These are phyloP conservation scores for Pseudogymnoascus sp. DNA, from an alignment of 2,329 filamentous ascomycete genomes.

Conservation along the genomic window DNA sequence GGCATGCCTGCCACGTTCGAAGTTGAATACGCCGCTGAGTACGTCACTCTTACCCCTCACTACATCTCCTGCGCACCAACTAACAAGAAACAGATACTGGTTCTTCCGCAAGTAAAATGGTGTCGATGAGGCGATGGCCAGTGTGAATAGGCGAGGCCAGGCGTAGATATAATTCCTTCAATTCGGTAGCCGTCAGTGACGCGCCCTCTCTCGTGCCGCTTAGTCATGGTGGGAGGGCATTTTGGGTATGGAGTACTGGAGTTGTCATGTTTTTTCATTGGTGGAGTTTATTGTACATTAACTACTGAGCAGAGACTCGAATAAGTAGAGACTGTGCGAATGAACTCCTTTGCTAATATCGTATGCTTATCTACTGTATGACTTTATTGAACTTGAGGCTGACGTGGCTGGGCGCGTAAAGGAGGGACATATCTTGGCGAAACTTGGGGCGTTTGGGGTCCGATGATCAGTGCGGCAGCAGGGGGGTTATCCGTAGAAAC, in stretches of 20 bases:
- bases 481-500: neutral
- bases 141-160: neutral
- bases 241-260: slow-evolving; percentile 5
- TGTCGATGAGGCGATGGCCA: neutral
- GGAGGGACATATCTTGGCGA: neutral
- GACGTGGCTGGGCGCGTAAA: neutral
- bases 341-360: neutral
- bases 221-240: neutral
- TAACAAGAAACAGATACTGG: neutral
- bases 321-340: neutral
- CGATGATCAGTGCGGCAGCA: neutral
- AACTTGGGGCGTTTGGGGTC: neutral
- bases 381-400: neutral
- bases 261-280: neutral
- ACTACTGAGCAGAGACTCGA: neutral
- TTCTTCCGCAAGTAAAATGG: neutral
- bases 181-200: slow-evolving; percentile 9
- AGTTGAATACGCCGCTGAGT: slow-evolving; percentile 77
- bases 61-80: neutral
- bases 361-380: neutral
- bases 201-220: neutral
- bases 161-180: slow-evolving; percentile 8
- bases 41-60: slow-evolving; percentile 43
- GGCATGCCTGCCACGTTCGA: slow-evolving; percentile 57
- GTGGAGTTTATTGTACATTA: slow-evolving; percentile 2